Evolutionary conservation across 2,329 filamentous ascomycete genomes (phyloP).

Genomic region (Aspergillus novofumigatus): DNA sequence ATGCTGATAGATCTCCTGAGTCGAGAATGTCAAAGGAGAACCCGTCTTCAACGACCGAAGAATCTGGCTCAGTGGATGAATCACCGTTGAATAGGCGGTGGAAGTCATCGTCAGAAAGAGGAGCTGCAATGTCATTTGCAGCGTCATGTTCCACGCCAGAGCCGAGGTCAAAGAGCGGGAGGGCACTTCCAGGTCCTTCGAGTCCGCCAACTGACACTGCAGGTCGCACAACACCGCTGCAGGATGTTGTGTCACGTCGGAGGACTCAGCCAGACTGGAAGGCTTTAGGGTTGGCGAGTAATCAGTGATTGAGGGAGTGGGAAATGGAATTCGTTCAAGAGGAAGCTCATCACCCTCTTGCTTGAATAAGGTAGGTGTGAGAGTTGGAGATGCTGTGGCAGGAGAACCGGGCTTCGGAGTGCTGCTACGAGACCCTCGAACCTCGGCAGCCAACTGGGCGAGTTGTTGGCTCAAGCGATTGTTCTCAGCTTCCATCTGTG

Average conservation of each 20-base stretch:
- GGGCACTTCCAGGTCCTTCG: conserved; percentile 46
- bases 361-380: conserved; percentile 41
- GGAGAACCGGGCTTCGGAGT: conserved; percentile 36
- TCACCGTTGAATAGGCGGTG: conserved; percentile 56
- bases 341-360: conserved; percentile 41
- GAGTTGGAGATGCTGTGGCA: conserved; percentile 34
- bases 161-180: conserved; percentile 39
- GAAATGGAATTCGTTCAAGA: conserved; percentile 39
- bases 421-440: conserved; percentile 37
- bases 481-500: conserved; percentile 56
- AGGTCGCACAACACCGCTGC: conserved; percentile 99
- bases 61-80: conserved; percentile 66
- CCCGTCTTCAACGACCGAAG: conserved; percentile 71
- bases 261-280: conserved; percentile 52
- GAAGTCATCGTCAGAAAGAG: conserved; percentile 68
- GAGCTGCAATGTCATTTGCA: conserved; percentile 59
- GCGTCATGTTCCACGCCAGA: conserved; percentile 43
- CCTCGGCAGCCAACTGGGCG: conserved; percentile 46
- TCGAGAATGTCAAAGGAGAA: conserved; percentile 66
- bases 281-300: conserved; percentile 39
- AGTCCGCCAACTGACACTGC: conserved; percentile 91
- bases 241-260: conserved; percentile 99
- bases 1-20: conserved; percentile 46
- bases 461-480: conserved; percentile 48
- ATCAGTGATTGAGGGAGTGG: conserved; percentile 35